phyloP scores from a whole-genome alignment of 768 basidiomycete genomes.

The Cantharellus anzutake region DNA sequence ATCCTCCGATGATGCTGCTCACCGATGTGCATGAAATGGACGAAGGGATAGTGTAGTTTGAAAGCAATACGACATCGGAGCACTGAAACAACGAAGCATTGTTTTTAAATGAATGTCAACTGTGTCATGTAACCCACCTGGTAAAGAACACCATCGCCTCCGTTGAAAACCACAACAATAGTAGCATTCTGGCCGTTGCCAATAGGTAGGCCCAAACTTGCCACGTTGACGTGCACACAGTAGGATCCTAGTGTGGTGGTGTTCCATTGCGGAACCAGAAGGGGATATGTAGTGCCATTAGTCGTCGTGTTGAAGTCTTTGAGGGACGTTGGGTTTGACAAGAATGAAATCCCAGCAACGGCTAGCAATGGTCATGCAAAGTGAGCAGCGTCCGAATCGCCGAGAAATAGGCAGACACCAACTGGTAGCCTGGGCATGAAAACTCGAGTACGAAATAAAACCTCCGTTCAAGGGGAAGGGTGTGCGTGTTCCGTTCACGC shows the following conservation, averaged over 20 bases:
- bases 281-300: slow-evolving; percentile 15
- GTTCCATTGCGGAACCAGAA: slow-evolving; percentile 24
- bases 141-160: slow-evolving; percentile 53
- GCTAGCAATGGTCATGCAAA: slow-evolving; percentile 17
- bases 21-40: slow-evolving; percentile 12
- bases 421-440: slow-evolving; percentile 47
- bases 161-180: slow-evolving; percentile 44
- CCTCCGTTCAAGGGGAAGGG: slow-evolving; percentile 47
- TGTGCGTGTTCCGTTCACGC: slow-evolving; percentile 34
- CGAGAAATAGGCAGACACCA: slow-evolving; percentile 11
- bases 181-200: slow-evolving; percentile 58
- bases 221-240: slow-evolving; percentile 52
- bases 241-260: slow-evolving; percentile 36
- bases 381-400: background rate
- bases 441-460: slow-evolving; percentile 42
- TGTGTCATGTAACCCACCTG: slow-evolving; percentile 28
- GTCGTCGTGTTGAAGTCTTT: slow-evolving; percentile 34
- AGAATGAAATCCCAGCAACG: slow-evolving; percentile 29
- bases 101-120: background rate
- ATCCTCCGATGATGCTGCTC: background rate
- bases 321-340: slow-evolving; percentile 40
- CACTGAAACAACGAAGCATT: slow-evolving; percentile 30
- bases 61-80: slow-evolving; percentile 55
- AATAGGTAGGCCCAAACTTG: slow-evolving; percentile 27
- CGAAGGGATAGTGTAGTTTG: slow-evolving; percentile 29